Conservation (phyloP, 2,329 filamentous ascomycete species). For the Fusarium paranaense region DNA sequence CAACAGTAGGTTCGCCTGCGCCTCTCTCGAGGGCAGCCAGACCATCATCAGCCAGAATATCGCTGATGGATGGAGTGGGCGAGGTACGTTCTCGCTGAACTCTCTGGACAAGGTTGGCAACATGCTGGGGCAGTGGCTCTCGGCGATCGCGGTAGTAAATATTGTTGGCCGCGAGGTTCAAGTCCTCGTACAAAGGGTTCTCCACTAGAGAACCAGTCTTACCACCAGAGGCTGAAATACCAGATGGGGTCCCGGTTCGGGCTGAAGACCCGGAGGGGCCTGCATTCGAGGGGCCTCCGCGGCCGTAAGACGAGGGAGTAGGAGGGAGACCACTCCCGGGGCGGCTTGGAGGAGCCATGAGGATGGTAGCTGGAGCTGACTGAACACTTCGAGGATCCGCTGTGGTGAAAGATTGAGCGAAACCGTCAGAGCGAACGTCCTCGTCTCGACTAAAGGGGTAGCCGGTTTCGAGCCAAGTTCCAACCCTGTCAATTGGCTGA, state of each 20-base stretch:
- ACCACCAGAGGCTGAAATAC: neutral
- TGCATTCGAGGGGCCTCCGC: neutral
- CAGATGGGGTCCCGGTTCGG: neutral
- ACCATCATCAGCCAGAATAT: neutral
- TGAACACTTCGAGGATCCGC: neutral
- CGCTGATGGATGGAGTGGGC: neutral
- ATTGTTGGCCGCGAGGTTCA: neutral
- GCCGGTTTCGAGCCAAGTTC: conserved; percentile 15
- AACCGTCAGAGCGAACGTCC: neutral
- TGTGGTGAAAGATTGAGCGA: neutral
- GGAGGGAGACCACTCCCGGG: neutral
- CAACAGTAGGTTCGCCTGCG: neutral
- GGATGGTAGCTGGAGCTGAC: conserved; percentile 6
- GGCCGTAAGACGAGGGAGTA: neutral
- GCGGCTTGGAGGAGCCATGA: neutral
- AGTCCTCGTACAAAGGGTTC: neutral
- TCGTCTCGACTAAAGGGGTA: neutral
- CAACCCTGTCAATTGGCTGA: neutral
- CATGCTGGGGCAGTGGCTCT: neutral
- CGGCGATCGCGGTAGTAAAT: neutral
- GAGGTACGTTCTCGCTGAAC: conserved; percentile 1
- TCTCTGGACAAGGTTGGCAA: neutral
- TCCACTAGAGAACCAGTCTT: neutral
- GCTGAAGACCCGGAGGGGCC: neutral
- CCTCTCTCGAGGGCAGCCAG: neutral